Evolutionary conservation across 2,329 filamentous ascomycete genomes (phyloP), one percentile per base, ranked within the genome.

Genomic region (Sphaerostilbella broomeana): DNA sequence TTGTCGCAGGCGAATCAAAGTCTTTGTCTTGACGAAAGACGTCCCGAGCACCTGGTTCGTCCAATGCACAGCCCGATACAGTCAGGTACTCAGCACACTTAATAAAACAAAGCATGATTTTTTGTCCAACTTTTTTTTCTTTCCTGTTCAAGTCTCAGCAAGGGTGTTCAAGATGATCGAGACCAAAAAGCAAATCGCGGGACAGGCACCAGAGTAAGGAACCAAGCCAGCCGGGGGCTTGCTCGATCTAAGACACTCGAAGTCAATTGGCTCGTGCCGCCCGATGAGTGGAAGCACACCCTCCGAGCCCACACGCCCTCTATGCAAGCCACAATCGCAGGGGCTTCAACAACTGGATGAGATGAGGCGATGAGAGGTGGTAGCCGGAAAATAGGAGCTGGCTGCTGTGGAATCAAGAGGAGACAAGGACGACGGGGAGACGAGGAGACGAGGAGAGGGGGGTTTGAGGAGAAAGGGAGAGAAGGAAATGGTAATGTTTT

Each of bases 191-290:
- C 32, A 39, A 35, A 46, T 44, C 34, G 35, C 26, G 15, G 19
- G 35, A 38, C 30, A 39, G 15, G 26, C 18, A 18, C 18, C 29
- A 28, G 26, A 38, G 20, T 15, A 16, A 13, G 13, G 22, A 25
- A 40, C 25, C 21, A 16, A 40, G 40, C 35, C 28, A 35, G 28
- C n/a, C 33, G 26, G 16, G 36, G 22, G 26, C 35, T 20, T n/a
- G n/a, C 26, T 20, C 33, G 44, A 47, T 45, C 46, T 43, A 33
- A 47, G 44, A 47, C 46, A 45, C 11, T 24, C 21, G 8, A 18
- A 25, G 35, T 35, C 32, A 30, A 35, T 30, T 35, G 35, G 36
- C 19, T 18, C 16, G 34, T 31, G 34, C 33, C 37, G 32, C 38
- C 37, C 26, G 40, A 18, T 35, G 32, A 38, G 18, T 21, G 19